These are phyloP conservation scores for Zizania palustris DNA, from an alignment of 202 grass and related monocot species.

Conservation along the genomic window DNA sequence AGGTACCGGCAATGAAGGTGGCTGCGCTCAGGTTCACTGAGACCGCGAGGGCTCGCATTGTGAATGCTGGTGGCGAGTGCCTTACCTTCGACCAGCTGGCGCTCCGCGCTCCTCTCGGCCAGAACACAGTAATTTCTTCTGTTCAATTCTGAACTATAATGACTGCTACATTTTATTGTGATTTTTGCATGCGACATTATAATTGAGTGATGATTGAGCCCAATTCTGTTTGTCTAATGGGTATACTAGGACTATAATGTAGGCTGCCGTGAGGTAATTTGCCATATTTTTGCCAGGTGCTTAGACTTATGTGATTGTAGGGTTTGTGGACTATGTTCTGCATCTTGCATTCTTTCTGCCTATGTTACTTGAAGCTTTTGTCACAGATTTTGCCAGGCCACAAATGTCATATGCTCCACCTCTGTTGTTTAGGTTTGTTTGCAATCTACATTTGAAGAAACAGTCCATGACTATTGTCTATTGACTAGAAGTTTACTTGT, in stretches of 20 bases:
- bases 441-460: background rate
- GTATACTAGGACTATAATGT: background rate
- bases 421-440: background rate
- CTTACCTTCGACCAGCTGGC: conserved; percentile 82
- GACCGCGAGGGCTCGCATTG: conserved; percentile 70
- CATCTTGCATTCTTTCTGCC: too few relatives aligned
- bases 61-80: conserved; percentile 74
- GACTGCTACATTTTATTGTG: background rate
- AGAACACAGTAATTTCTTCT: conserved; percentile 57
- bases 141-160: background rate
- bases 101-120: conserved; percentile 60
- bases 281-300: background rate
- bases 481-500: background rate
- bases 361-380: too few relatives aligned
- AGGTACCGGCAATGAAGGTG: conserved; percentile 76
- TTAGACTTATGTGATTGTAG: background rate
- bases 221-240: background rate
- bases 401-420: background rate
- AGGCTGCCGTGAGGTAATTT: background rate
- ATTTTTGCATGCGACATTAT: background rate
- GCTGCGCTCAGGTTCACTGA: conserved; percentile 83
- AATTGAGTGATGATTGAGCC: background rate
- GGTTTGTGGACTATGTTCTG: too few relatives aligned
- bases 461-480: background rate
- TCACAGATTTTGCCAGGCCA: too few relatives aligned